Evolutionary conservation across 108 stramenopile species (phyloP), one percentile per base, ranked within the genome.

Genomic region (Nannochloropsis salina): DNA sequence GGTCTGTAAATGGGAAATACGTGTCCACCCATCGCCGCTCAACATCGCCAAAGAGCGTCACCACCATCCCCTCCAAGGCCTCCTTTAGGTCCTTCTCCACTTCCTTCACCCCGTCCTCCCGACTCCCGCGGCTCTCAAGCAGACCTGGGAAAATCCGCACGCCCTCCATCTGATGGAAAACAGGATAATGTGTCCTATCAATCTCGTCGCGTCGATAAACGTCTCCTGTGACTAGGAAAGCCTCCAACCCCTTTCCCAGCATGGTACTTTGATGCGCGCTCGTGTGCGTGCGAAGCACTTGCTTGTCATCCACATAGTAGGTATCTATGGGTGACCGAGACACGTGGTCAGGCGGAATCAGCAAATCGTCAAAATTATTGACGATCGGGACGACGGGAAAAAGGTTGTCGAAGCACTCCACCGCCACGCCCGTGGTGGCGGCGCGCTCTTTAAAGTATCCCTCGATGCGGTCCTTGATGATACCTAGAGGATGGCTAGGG

Each of bases 81-180:
- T 81, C 44, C 86, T 95, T 93, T 45, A 99, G 89, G 87, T 97
- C 91, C 43, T 41, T 47, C 45, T 11, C 74, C 47, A 90, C 86
- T 6, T n/a, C 12, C 42, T 85, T 80, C 41, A 44, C 43, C 47
- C 42, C 43, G 18, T 86, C 94, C 9, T 85, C 83, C 41, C 90
- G 87, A 43, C 94, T 88, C 20, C 90, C 80, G 44, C 83, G 40
- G 79, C 90, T 91, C 45, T 84, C 82, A 22, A 86, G 20, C 44
- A 83, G n/a, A 9, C 41, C 44, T n/a, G 81, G 83, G 8, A 82
- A 94, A 43, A 98, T 85, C 42, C 95, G 94, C 20, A 98, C 96
- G 43, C 97, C 96, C 92, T 98, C 98, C 87, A 98, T 90, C 91
- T 98, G 98, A 92, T 98, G 98, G 85, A 98, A 98, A 31, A 95